A percentile compares a stretch with the other conserved stretches of the same genome.
These are phyloP conservation scores for Metschnikowia dekortorum DNA, from an alignment of 805 yeast genomes.

Conservation along the genomic window DNA sequence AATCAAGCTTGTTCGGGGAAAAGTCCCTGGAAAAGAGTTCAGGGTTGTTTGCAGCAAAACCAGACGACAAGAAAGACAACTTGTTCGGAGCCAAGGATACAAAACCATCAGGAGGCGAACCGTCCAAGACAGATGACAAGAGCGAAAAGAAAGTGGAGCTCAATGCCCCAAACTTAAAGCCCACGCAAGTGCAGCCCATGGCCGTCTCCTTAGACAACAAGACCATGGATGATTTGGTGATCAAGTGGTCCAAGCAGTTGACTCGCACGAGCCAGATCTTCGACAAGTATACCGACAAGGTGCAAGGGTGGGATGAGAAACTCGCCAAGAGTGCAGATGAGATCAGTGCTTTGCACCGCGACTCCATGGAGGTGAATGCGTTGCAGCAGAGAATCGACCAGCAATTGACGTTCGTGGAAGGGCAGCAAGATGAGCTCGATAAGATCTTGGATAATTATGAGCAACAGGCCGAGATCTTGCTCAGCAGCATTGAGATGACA, in stretches of 20 bases:
- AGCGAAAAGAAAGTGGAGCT: slow-evolving; percentile 5
- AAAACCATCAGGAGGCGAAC: slow-evolving; percentile 16
- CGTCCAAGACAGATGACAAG: slow-evolving; percentile 19
- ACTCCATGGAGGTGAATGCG: slow-evolving; percentile 77
- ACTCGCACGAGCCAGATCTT: slow-evolving; percentile 70
- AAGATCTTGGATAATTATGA: slow-evolving; percentile 78
- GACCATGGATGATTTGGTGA: slow-evolving; percentile 85
- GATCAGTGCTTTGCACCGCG: slow-evolving; percentile 70
- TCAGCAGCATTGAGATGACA: slow-evolving; percentile 35
- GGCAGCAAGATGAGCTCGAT: slow-evolving; percentile 91
- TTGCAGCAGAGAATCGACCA: slow-evolving; percentile 85
- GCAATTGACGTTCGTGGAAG: slow-evolving; percentile 76
- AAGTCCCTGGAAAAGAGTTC: slow-evolving; percentile 8
- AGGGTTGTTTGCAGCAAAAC: not conserved
- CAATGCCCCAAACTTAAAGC: slow-evolving; percentile 32
- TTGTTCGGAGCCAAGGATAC: slow-evolving; percentile 14
- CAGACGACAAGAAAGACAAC: slow-evolving; percentile 11
- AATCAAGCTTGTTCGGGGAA: slow-evolving; percentile 16
- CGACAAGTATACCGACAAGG: slow-evolving; percentile 65
- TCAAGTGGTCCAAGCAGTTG: slow-evolving; percentile 89
- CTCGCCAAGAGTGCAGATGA: slow-evolving; percentile 83
- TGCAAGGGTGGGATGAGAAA: slow-evolving; percentile 81
- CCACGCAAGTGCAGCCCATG: slow-evolving; percentile 58
- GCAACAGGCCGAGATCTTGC: slow-evolving; percentile 54
- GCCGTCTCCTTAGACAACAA: slow-evolving; percentile 82